phyloP scores from a whole-genome alignment of 2,329 filamentous ascomycete genomes.

The Microdochium paspali region DNA sequence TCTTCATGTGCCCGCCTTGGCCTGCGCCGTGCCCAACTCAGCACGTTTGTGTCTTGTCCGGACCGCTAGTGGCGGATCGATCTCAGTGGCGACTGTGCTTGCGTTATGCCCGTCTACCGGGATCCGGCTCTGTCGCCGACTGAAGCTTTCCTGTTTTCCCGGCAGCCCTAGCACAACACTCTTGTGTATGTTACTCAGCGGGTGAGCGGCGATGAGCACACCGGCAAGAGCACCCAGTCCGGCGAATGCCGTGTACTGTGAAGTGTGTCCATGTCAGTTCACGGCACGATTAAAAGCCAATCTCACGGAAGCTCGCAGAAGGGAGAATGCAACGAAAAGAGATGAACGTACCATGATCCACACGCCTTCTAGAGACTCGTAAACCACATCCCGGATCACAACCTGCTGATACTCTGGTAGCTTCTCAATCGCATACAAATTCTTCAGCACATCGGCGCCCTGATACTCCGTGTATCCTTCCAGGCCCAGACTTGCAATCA shows the following conservation, averaged over 20 bases:
- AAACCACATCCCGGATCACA: conserved; percentile 8
- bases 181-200: background rate
- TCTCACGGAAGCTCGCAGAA: background rate
- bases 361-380: conserved; percentile 7
- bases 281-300: background rate
- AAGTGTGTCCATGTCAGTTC: background rate
- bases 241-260: background rate
- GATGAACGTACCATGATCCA: conserved; percentile 11
- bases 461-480: conserved; percentile 7
- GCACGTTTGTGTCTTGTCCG: background rate
- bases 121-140: background rate
- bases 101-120: background rate
- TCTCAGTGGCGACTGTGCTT: background rate
- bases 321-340: background rate
- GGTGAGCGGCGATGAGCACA: background rate
- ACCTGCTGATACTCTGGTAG: conserved; percentile 6
- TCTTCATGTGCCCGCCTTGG: background rate
- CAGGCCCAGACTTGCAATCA: conserved; percentile 7
- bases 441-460: conserved; percentile 8
- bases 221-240: background rate
- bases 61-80: background rate
- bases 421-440: conserved; percentile 7
- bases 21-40: background rate
- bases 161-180: background rate
- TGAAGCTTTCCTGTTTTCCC: background rate